A percentile compares a stretch with the other conserved stretches of the same genome.
Evolutionary conservation across 768 basidiomycete species (phyloP).

Genomic region (Agaricus blazei): DNA sequence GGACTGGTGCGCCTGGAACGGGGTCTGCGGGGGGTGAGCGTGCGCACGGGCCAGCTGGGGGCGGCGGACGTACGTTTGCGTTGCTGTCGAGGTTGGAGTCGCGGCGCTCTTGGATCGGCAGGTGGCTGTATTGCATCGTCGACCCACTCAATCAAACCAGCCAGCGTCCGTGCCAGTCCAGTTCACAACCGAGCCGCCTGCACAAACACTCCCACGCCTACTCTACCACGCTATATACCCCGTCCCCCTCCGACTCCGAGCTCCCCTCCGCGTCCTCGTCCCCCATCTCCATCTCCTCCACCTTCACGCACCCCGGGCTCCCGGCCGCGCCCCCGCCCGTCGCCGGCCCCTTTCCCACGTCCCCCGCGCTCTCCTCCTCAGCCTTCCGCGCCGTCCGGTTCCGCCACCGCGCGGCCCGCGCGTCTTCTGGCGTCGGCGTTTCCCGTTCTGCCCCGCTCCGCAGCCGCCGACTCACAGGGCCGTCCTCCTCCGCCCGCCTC

Average conservation of each 20-base stretch:
- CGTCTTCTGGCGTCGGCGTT: neutral
- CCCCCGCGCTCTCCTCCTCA: no score
- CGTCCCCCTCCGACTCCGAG: constrained; percentile 34
- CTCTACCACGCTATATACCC: constrained; percentile 14
- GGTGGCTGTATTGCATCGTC: constrained; percentile 57
- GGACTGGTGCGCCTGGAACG: constrained; percentile 53
- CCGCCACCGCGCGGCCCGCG: no score
- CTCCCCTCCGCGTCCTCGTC: constrained; percentile 42
- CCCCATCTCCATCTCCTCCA: constrained; percentile 24
- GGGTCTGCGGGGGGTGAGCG: constrained; percentile 31
- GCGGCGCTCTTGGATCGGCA: constrained; percentile 43
- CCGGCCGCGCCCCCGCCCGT: no score
- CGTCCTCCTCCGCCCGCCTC: neutral
- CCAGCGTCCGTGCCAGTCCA: constrained; percentile 15
- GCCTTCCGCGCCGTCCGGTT: no score
- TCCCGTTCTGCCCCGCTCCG: neutral
- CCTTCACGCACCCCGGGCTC: constrained; percentile 24
- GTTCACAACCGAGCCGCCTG: constrained; percentile 18
- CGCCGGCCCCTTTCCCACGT: no score
- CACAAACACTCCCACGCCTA: constrained; percentile 5
- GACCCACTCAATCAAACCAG: constrained; percentile 38
- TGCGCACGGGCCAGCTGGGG: constrained; percentile 16
- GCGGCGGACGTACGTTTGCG: constrained; percentile 47
- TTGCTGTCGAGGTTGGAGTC: constrained; percentile 53
- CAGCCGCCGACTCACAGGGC: neutral